Percentiles rank a stretch among this genome's conserved stretches.
phyloP scores from a whole-genome alignment of 257 asterid genomes.

The Solanum ossicruentum region DNA sequence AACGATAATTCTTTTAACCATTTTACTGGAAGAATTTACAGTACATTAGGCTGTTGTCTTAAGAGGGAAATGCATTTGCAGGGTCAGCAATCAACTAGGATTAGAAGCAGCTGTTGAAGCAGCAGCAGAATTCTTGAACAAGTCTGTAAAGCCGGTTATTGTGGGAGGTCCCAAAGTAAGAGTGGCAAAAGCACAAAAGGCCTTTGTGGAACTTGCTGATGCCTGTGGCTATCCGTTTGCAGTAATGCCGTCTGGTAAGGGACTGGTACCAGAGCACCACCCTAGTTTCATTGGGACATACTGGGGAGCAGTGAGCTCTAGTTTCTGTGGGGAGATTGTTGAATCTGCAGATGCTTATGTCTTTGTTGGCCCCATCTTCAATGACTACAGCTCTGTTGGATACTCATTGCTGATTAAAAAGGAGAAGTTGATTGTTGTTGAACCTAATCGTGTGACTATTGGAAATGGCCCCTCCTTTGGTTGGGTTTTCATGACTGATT shows the following conservation, averaged over 20 bases:
- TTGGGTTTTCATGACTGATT: conserved; percentile 21
- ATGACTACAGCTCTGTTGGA: conserved; percentile 25
- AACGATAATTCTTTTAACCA: neutral
- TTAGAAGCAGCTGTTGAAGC: conserved; percentile 25
- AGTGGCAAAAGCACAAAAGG: conserved; percentile 13
- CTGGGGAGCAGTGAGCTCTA: conserved; percentile 24
- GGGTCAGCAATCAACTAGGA: conserved; percentile 20
- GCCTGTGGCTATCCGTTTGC: conserved; percentile 13
- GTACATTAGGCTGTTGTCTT: neutral
- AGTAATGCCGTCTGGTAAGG: conserved; percentile 24
- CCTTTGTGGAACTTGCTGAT: conserved; percentile 18
- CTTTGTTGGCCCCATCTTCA: conserved; percentile 23
- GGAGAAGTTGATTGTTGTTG: conserved; percentile 12
- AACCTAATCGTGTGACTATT: conserved; percentile 18
- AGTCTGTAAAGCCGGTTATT: conserved; percentile 17
- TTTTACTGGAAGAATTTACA: neutral
- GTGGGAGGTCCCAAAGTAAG: conserved; percentile 22
- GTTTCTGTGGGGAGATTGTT: conserved; percentile 22
- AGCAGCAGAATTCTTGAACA: conserved; percentile 16
- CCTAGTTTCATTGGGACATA: conserved; percentile 20
- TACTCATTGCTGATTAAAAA: conserved; percentile 19
- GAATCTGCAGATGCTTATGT: conserved; percentile 28
- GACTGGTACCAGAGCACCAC: conserved; percentile 20
- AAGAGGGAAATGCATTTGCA: neutral
- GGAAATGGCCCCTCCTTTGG: conserved; percentile 24